Evolutionary conservation across 495 filamentous ascomycete genomes (phyloP).

Genomic region (Hamigera avellanea): DNA sequence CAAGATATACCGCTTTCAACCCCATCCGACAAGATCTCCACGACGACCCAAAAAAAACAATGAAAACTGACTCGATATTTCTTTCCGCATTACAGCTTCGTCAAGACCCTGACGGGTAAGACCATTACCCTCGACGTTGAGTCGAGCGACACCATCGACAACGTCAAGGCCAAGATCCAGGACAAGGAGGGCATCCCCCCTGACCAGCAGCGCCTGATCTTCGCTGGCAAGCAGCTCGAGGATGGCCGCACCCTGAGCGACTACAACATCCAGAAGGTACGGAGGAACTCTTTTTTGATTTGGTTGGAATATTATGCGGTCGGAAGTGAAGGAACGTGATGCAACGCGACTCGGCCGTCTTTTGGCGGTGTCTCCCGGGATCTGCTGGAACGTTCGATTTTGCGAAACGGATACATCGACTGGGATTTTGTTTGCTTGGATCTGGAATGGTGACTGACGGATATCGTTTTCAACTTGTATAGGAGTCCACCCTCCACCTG

Average conservation of each 20-base stretch:
- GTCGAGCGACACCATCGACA: slow-evolving; percentile 97
- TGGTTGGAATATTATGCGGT: background rate
- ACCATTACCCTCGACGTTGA: slow-evolving; percentile 99
- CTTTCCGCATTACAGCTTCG: slow-evolving; percentile 53
- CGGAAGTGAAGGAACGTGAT: background rate
- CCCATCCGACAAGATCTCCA: too few relatives aligned
- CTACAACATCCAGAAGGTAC: slow-evolving; percentile 99
- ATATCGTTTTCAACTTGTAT: slow-evolving; percentile 9
- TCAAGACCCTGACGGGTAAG: slow-evolving; percentile 97
- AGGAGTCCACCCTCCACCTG: slow-evolving; percentile 98
- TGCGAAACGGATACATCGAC: background rate
- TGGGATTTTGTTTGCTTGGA: background rate
- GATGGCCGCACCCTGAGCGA: slow-evolving; percentile 96
- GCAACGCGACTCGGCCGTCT: background rate
- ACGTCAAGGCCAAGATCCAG: slow-evolving; percentile 95
- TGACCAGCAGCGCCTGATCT: slow-evolving; percentile 98
- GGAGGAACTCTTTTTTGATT: slow-evolving; percentile 13
- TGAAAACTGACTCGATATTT: slow-evolving; percentile 22
- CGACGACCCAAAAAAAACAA: slow-evolving; percentile 6
- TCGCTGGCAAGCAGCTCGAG: slow-evolving; percentile 99
- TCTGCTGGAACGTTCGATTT: background rate
- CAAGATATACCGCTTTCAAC: too few relatives aligned
- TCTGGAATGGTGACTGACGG: slow-evolving; percentile 15
- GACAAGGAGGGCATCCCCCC: slow-evolving; percentile 99
- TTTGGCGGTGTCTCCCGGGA: background rate